Evolutionary conservation across 1,139 yeast genomes (phyloP).

Genomic region (Yamadazyma siamensis): DNA sequence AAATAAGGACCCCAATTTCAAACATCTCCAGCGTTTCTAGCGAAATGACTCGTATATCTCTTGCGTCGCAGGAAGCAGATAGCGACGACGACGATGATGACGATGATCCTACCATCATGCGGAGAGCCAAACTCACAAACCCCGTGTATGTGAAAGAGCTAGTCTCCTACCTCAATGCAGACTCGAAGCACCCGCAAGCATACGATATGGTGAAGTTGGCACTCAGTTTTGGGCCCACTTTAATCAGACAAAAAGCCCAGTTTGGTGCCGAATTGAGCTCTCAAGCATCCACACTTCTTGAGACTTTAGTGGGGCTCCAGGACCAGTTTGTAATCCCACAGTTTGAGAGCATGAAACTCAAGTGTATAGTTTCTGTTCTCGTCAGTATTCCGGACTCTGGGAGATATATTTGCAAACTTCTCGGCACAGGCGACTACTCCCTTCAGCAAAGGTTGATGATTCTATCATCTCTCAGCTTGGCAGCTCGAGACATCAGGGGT

Average conservation of each 20-base stretch:
- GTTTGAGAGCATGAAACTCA: constrained; percentile 50
- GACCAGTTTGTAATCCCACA: constrained; percentile 47
- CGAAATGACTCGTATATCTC: too few relatives aligned
- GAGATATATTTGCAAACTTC: constrained; percentile 34
- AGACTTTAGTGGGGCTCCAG: constrained; percentile 42
- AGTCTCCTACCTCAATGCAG: constrained; percentile 48
- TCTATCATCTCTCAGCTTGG: constrained; percentile 52
- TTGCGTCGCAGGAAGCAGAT: not conserved
- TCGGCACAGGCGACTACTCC: constrained; percentile 63
- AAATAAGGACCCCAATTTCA: not conserved
- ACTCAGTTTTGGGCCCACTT: constrained; percentile 48
- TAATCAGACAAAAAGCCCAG: constrained; percentile 50
- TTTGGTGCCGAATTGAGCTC: constrained; percentile 54
- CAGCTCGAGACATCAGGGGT: constrained; percentile 61
- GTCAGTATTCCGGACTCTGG: constrained; percentile 44
- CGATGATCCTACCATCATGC: constrained; percentile 45
- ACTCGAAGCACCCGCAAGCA: constrained; percentile 41
- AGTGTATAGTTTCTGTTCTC: constrained; percentile 51
- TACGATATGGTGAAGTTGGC: constrained; percentile 53
- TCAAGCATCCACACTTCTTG: constrained; percentile 46
- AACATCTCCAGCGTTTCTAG: too few relatives aligned
- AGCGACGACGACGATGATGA: constrained; percentile 42
- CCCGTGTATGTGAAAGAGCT: constrained; percentile 66
- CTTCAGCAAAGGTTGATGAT: constrained; percentile 57
- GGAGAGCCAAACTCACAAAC: constrained; percentile 31